Evolutionary conservation across 179 eudicot species (phyloP).

Genomic region (Carnegiea gigantea): DNA sequence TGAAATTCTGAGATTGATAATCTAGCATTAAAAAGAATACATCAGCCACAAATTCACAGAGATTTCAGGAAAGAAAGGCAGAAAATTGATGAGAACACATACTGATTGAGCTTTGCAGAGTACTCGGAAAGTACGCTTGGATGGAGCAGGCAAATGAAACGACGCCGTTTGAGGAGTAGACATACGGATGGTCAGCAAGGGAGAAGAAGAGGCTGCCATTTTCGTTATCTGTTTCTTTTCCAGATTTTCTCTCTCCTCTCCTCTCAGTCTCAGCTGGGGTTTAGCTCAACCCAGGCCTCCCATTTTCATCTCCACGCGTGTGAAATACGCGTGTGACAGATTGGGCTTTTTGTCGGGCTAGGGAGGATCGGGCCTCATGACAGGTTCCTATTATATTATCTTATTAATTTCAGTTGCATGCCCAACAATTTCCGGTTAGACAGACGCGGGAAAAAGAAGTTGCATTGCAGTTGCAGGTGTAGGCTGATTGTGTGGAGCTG

Average conservation of each 20-base stretch:
- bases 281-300: too few relatives aligned
- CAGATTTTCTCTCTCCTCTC: slow-evolving; percentile 5
- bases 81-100: neutral
- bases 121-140: neutral
- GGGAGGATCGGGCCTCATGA: too few relatives aligned
- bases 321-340: too few relatives aligned
- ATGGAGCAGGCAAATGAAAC: slow-evolving; percentile 10
- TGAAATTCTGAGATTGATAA: too few relatives aligned
- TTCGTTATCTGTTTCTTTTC: slow-evolving; percentile 27
- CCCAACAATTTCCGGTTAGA: neutral
- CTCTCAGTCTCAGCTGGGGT: neutral
- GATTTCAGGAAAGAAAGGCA: neutral
- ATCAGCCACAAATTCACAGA: neutral
- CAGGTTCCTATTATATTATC: too few relatives aligned
- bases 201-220: slow-evolving; percentile 25
- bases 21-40: too few relatives aligned
- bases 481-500: neutral
- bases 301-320: too few relatives aligned
- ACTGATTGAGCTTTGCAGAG: slow-evolving; percentile 29
- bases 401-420: too few relatives aligned
- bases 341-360: too few relatives aligned
- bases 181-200: neutral
- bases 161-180: slow-evolving; percentile 16
- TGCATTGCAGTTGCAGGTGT: too few relatives aligned
- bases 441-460: neutral